Percentiles rank a stretch among this genome's conserved stretches.
Conservation (phyloP, 73 alveolate genomes). For the Breviolum minutum region DNA sequence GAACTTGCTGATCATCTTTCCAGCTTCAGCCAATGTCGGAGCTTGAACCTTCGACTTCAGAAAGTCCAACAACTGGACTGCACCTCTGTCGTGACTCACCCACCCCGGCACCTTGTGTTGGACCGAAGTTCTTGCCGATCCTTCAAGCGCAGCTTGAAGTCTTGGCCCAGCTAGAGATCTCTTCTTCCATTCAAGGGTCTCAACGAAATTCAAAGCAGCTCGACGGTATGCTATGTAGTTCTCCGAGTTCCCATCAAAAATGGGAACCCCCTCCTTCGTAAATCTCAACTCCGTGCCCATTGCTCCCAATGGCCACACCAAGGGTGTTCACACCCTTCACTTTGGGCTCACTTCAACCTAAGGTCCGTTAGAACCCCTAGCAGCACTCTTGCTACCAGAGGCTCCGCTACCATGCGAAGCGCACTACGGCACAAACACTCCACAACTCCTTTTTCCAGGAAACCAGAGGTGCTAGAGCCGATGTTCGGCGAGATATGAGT, state of each 20-base stretch:
- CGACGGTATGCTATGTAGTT: background rate
- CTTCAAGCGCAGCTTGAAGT: conserved; percentile 10
- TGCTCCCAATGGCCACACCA: background rate
- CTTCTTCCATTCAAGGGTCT: conserved; percentile 47
- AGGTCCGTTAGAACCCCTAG: background rate
- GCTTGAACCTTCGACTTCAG: background rate
- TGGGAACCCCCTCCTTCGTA: conserved; percentile 16
- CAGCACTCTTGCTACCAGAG: background rate
- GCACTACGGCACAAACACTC: background rate
- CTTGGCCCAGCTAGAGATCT: background rate
- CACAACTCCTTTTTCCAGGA: background rate
- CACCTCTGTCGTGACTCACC: background rate
- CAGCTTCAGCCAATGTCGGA: conserved; percentile 27
- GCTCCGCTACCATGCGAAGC: conserved; percentile 20
- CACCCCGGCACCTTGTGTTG: conserved; percentile 49
- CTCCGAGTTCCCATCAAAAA: background rate
- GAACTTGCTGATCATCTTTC: conserved; percentile 1
- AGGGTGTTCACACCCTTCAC: background rate
- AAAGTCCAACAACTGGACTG: background rate
- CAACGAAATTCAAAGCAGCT: conserved; percentile 19
- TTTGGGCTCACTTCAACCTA: background rate
- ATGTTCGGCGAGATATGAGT: background rate
- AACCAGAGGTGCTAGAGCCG: conserved; percentile 3
- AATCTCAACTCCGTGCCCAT: conserved; percentile 2
- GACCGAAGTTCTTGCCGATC: background rate